Evolutionary conservation across 139 green algal species (phyloP), one percentile per base, ranked within the genome.

Genomic region (Chlamydomonas sp.): DNA sequence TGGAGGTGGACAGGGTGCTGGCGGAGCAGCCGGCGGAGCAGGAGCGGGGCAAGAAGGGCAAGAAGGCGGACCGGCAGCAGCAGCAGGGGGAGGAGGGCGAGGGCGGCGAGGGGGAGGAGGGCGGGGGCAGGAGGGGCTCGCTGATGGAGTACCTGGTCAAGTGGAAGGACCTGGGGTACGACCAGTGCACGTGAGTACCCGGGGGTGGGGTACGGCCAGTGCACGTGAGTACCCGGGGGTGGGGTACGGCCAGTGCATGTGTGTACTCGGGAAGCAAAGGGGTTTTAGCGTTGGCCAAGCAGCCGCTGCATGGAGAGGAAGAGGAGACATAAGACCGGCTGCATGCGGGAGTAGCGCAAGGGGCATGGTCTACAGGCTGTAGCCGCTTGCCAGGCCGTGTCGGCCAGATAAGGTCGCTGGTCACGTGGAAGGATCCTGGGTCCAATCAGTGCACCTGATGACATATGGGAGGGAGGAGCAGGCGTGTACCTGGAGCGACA

Each of bases 141-240:
- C 31, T 57, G 66, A 73, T 84, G 68, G 63, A 95, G 90, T 94
- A 91, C 87, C 87, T 96, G 75, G 93, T 96, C 60, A 94, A 93
- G 72, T 96, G 93, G 93, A 67, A 85, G 83, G 90, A 92, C 18
- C 86, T 95, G 86, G 90, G 86, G 0, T 93, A 95, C 80, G 93
- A 94, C 18, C 81, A 92, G 63, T 92, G 89, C 89, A 91, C 71
- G 89, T 91, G 83, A 81, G 89, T 74, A 2, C 59, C 1, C 5
- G 12, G 57, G 15, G 78, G 78, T 2, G 5, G 64, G 66, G 77
- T 16, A 18, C 12, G 59, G 76, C 10, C 58, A 4, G 59, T 1
- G 59, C 5, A 5, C 10, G 76, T n/a, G 73, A 31, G 1, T 31
- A 58, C 14, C 6, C 58, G 49, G 74, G 57, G 5, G 49, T 63